Conservation (phyloP, 176 grass and related monocot species). For the Canna indica region DNA sequence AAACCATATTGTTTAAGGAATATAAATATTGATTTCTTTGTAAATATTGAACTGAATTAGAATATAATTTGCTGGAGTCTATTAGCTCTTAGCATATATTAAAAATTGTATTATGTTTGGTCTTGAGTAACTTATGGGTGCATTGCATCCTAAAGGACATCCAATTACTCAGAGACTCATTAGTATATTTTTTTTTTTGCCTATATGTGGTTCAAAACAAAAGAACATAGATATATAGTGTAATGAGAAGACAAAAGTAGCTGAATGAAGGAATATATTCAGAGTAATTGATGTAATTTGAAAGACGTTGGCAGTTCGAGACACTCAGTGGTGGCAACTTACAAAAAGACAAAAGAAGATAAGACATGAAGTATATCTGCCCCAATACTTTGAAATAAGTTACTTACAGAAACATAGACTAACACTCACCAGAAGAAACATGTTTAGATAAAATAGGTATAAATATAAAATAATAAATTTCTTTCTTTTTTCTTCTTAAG, state of each 20-base stretch:
- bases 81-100: too few relatives aligned
- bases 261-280: neutral
- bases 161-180: neutral
- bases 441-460: neutral
- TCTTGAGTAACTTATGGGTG: too few relatives aligned
- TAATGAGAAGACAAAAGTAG: too few relatives aligned
- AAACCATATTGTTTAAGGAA: neutral
- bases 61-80: too few relatives aligned
- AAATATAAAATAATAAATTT: neutral
- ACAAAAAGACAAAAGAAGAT: slow-evolving; percentile 35
- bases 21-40: neutral
- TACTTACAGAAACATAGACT: neutral
- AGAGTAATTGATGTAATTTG: slow-evolving; percentile 25
- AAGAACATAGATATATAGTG: neutral
- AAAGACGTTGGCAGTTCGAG: slow-evolving; percentile 85
- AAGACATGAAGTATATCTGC: slow-evolving; percentile 97
- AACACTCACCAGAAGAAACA: neutral
- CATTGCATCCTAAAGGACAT: neutral
- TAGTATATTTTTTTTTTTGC: neutral
- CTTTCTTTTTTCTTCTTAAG: neutral
- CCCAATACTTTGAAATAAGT: slow-evolving; percentile 20
- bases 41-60: neutral
- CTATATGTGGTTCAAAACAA: neutral
- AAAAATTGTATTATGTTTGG: too few relatives aligned
- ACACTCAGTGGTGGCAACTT: slow-evolving; percentile 55